These are phyloP conservation scores for Magnolia kwangsiensis DNA, from an alignment of 164 flowering plant species.

Conservation along the genomic window DNA sequence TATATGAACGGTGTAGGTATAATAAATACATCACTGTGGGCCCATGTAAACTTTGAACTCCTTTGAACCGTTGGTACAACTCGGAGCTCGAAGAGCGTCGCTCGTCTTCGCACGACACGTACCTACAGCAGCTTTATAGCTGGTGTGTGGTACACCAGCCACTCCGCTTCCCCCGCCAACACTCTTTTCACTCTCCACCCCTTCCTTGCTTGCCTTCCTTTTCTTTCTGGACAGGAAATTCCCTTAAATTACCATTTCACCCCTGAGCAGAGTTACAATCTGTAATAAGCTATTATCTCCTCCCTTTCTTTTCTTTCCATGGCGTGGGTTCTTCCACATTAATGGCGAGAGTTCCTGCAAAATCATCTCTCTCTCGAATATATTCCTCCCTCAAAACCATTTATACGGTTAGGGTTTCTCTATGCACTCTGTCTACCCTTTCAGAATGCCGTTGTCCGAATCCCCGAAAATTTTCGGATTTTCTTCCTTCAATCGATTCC, in stretches of 20 bases:
- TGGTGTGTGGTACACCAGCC: no score
- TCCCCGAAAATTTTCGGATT: slow-evolving; percentile 3
- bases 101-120: no score
- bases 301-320: neutral
- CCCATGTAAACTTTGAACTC: no score
- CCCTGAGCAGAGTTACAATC: no score
- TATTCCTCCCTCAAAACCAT: slow-evolving; percentile 25
- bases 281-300: neutral
- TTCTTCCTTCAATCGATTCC: slow-evolving; percentile 11
- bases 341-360: slow-evolving; percentile 50
- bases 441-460: slow-evolving; percentile 8
- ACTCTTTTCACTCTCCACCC: neutral
- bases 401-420: slow-evolving; percentile 19
- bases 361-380: slow-evolving; percentile 29
- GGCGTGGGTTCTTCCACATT: neutral
- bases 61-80: no score
- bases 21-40: no score
- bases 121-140: no score
- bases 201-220: neutral
- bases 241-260: neutral
- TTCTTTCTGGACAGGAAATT: neutral
- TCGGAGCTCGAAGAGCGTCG: no score
- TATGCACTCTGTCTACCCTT: slow-evolving; percentile 19
- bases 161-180: neutral
- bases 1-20: no score